These are phyloP conservation scores for Plasmopara muralis DNA, from an alignment of 352 stramenopile species.

Conservation along the genomic window DNA sequence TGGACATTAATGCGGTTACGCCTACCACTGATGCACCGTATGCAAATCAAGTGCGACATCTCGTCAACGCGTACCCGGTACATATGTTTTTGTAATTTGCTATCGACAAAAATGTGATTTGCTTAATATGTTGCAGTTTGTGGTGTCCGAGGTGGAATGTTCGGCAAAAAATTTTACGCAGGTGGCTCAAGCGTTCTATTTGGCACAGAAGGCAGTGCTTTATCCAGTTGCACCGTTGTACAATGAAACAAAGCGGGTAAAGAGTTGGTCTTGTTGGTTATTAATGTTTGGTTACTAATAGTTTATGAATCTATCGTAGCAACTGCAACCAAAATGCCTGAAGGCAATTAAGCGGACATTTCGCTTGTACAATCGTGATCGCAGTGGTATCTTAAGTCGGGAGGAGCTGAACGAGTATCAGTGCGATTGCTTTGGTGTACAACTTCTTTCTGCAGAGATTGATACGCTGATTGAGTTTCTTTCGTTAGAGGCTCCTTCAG, in stretches of 20 bases:
- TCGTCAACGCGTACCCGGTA: constrained; percentile 71
- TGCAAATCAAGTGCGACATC: constrained; percentile 58
- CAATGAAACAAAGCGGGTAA: constrained; percentile 76
- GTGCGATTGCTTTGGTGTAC: constrained; percentile 82
- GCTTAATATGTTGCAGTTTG: constrained; percentile 39
- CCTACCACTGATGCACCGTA: constrained; percentile 52
- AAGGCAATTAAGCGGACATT: constrained; percentile 86
- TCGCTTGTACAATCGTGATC: constrained; percentile 77
- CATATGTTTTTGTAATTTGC: constrained; percentile 1
- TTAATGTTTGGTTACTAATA: neutral
- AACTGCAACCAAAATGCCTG: constrained; percentile 73
- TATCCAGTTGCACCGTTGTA: constrained; percentile 86
- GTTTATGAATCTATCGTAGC: constrained; percentile 15
- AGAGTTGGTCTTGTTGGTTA: constrained; percentile 1
- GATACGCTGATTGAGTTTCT: constrained; percentile 85
- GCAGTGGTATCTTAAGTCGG: constrained; percentile 71
- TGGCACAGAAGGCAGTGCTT: constrained; percentile 84
- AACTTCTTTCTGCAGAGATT: constrained; percentile 71
- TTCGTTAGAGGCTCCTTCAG: constrained; percentile 50
- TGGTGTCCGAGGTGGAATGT: constrained; percentile 78
- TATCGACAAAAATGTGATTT: neutral
- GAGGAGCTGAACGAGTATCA: constrained; percentile 88
- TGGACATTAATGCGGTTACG: constrained; percentile 70
- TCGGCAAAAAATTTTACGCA: constrained; percentile 86
- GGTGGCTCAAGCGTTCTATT: constrained; percentile 83